Percentiles rank a stretch among this genome's conserved stretches.
phyloP scores from a whole-genome alignment of 441 rosid genomes.

The Adansonia madagascariensis region DNA sequence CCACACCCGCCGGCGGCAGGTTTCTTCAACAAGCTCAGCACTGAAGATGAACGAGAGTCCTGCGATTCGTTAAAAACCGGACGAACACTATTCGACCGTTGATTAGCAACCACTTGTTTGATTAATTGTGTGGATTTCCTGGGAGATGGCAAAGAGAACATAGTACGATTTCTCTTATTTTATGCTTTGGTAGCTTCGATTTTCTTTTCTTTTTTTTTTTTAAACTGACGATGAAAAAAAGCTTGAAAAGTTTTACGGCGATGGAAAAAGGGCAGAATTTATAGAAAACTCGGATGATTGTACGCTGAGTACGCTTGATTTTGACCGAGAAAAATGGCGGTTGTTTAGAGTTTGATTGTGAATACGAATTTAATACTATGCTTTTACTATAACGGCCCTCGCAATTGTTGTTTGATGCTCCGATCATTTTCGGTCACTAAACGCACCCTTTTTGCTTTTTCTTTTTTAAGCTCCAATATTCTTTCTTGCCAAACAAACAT shows the following conservation, averaged over 20 bases:
- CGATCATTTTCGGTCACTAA: not conserved
- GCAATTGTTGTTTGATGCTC: not conserved
- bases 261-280: not conserved
- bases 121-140: conserved; percentile 33
- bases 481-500: not conserved
- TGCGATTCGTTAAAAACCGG: conserved; percentile 15
- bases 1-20: conserved; percentile 20
- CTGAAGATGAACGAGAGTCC: not conserved
- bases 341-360: not conserved
- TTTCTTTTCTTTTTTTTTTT: not conserved
- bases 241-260: not conserved
- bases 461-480: not conserved
- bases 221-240: not conserved
- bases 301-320: not conserved
- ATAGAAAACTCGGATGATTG: not conserved
- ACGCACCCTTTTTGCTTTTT: not conserved
- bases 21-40: not conserved
- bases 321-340: conserved; percentile 18
- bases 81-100: not conserved
- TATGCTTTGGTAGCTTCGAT: not conserved
- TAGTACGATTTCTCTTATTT: conserved; percentile 24
- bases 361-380: not conserved
- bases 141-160: conserved; percentile 39
- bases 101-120: conserved; percentile 17
- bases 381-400: not conserved